A percentile compares a stretch with the other conserved stretches of the same genome.
Evolutionary conservation across 768 basidiomycete genomes (phyloP).

Genomic region (Suillus americanus): DNA sequence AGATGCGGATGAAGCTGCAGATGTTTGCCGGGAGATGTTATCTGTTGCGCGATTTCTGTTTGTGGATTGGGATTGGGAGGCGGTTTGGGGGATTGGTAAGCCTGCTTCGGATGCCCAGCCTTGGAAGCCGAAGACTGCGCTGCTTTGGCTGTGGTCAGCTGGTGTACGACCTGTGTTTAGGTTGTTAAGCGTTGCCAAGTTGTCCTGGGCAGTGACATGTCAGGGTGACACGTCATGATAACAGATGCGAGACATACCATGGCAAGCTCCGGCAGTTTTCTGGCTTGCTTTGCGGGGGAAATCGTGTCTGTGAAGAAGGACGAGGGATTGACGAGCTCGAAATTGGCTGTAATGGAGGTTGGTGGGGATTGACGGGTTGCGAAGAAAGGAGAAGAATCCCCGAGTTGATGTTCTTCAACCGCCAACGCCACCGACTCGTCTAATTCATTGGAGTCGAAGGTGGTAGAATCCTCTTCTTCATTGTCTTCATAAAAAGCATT

Average conservation of each 20-base stretch:
- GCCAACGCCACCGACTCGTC: slow-evolving; percentile 12
- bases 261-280: slow-evolving; percentile 30
- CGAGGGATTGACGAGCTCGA: slow-evolving; percentile 24
- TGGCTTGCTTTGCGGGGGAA: slow-evolving; percentile 22
- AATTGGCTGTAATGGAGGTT: slow-evolving; percentile 7
- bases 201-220: slow-evolving; percentile 19
- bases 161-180: slow-evolving; percentile 22
- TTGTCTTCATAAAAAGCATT: slow-evolving; percentile 30
- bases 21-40: slow-evolving; percentile 26
- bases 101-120: slow-evolving; percentile 32
- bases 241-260: slow-evolving; percentile 23
- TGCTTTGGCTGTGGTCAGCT: slow-evolving; percentile 12
- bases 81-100: slow-evolving; percentile 12
- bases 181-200: slow-evolving; percentile 28
- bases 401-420: slow-evolving; percentile 18
- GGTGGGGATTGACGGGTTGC: slow-evolving; percentile 6
- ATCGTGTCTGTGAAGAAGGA: slow-evolving; percentile 23
- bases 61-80: slow-evolving; percentile 8
- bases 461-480: slow-evolving; percentile 11
- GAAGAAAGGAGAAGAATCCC: slow-evolving; percentile 3
- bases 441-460: neutral
- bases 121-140: slow-evolving; percentile 24
- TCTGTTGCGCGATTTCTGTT: slow-evolving; percentile 28
- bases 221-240: neutral
- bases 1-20: slow-evolving; percentile 20